Evolutionary conservation across 352 stramenopile genomes (phyloP).

Genomic region (Hyaloperonospora arabidopsidis): DNA sequence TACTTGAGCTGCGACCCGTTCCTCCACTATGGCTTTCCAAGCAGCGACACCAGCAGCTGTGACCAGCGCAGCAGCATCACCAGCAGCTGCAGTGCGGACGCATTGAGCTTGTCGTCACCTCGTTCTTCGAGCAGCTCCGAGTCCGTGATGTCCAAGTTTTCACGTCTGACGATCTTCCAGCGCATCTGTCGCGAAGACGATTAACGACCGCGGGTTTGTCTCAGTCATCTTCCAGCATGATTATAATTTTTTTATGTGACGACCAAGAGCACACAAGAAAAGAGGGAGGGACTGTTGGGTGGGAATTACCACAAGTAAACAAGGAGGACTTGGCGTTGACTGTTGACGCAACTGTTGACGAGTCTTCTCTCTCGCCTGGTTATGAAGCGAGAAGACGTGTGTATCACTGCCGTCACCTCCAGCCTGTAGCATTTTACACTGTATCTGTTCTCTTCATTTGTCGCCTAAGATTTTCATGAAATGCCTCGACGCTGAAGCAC

Average conservation of each 20-base stretch:
- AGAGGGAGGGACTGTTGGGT: background rate
- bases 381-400: conserved; percentile 32
- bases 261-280: conserved; percentile 25
- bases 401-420: conserved; percentile 28
- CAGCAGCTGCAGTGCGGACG: conserved; percentile 26
- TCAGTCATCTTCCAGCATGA: conserved; percentile 16
- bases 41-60: conserved; percentile 28
- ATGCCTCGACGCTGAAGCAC: no score
- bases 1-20: conserved; percentile 48
- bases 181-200: conserved; percentile 71
- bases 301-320: conserved; percentile 10
- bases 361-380: conserved; percentile 17
- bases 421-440: conserved; percentile 32
- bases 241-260: conserved; percentile 52
- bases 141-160: conserved; percentile 45
- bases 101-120: conserved; percentile 34
- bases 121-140: conserved; percentile 27
- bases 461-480: no score
- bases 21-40: conserved; percentile 34
- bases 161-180: conserved; percentile 74
- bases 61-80: conserved; percentile 18
- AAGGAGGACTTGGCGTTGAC: conserved; percentile 13
- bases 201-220: conserved; percentile 15
- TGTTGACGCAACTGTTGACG: conserved; percentile 10
- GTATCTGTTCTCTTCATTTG: conserved; percentile 12